phyloP scores from a whole-genome alignment of 2,329 filamentous ascomycete genomes.

The Purpureocillium lavendulum region DNA sequence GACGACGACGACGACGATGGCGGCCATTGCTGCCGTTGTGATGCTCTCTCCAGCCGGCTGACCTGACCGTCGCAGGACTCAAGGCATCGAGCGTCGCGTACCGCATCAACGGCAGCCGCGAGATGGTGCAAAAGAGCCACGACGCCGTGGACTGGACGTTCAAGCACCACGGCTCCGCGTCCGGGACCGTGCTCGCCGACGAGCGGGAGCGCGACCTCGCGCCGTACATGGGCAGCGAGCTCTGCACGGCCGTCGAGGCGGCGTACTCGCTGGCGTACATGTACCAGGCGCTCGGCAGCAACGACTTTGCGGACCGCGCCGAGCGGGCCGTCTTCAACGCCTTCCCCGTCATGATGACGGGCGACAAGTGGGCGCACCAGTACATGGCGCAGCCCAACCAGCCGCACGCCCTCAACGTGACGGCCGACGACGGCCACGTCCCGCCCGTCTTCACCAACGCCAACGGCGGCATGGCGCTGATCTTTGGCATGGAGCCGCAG shows the following conservation, averaged over 20 bases:
- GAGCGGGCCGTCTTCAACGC: slow-evolving; percentile 48
- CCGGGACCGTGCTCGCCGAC: slow-evolving; percentile 33
- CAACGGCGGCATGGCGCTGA: slow-evolving; percentile 28
- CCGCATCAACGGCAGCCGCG: slow-evolving; percentile 27
- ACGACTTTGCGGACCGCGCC: slow-evolving; percentile 37
- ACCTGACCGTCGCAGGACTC: slow-evolving; percentile 21
- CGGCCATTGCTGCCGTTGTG: too few relatives aligned
- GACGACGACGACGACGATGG: too few relatives aligned
- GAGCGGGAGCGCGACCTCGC: slow-evolving; percentile 28
- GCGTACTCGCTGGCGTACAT: slow-evolving; percentile 23
- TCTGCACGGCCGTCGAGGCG: slow-evolving; percentile 25
- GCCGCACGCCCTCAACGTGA: slow-evolving; percentile 35
- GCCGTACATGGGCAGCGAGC: slow-evolving; percentile 26
- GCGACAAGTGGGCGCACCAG: slow-evolving; percentile 47
- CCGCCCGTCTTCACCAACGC: slow-evolving; percentile 37
- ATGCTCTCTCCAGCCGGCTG: too few relatives aligned
- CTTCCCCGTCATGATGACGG: slow-evolving; percentile 39
- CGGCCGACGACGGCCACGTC: slow-evolving; percentile 14
- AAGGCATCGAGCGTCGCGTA: slow-evolving; percentile 31
- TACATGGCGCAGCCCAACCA: slow-evolving; percentile 47
- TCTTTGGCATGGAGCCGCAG: slow-evolving; percentile 40
- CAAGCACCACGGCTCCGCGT: slow-evolving; percentile 28
- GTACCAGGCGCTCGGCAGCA: slow-evolving; percentile 22
- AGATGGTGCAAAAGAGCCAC: slow-evolving; percentile 24
- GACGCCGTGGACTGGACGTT: slow-evolving; percentile 27